These are phyloP conservation scores for Scutellaria barbata DNA, from an alignment of 257 asterid species.

Conservation along the genomic window DNA sequence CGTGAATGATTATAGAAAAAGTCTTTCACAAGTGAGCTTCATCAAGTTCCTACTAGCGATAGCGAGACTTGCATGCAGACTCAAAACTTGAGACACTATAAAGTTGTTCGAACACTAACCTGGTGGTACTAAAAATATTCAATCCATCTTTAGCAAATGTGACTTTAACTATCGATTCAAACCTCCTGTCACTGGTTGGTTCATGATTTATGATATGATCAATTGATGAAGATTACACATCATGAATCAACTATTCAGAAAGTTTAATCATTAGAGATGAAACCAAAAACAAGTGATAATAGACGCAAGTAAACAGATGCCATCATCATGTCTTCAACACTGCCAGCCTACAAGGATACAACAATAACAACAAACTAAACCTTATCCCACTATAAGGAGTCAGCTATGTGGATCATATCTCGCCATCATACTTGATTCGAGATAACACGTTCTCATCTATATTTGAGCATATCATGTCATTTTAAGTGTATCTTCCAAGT, in stretches of 20 bases:
- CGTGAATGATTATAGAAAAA: neutral
- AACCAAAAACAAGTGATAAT: too few species aligned
- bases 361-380: too few species aligned
- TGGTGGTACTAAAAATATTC: neutral
- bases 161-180: neutral
- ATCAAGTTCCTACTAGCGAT: neutral
- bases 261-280: neutral
- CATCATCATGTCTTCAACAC: too few species aligned
- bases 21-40: neutral
- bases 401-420: neutral
- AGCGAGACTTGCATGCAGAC: constrained; percentile 15
- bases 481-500: too few species aligned
- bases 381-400: neutral
- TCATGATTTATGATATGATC: neutral
- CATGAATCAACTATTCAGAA: neutral
- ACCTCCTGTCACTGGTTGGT: neutral
- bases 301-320: too few species aligned
- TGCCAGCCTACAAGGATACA: too few species aligned
- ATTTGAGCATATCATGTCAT: too few species aligned
- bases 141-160: neutral
- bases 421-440: too few species aligned
- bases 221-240: neutral
- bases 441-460: too few species aligned
- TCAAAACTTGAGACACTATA: neutral
- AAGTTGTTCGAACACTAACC: neutral